Evolutionary conservation across 2,329 filamentous ascomycete genomes (phyloP), one percentile per base, ranked within the genome.

Genomic region (Diplodia mutila): DNA sequence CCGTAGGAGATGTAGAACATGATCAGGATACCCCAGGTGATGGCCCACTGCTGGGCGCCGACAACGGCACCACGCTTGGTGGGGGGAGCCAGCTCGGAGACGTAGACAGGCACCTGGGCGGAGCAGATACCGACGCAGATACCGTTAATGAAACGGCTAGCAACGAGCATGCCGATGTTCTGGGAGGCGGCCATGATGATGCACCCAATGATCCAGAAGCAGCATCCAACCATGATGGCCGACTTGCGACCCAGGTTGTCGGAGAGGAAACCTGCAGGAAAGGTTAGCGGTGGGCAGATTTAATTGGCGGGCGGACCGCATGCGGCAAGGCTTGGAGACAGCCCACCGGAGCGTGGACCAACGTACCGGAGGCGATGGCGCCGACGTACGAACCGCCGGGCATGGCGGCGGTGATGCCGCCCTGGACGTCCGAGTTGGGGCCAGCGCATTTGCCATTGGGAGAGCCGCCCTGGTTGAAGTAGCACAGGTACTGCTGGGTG

Each of bases 91-190:
- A 91, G 82, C 75, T 91, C 89, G 25, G 88, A 85, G 25, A 91
- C 85, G 74, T 91, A 91, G 37, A 91, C 88, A 3, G 89, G 88
- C 2, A 90, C 90, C 72, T 91, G 88, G 8, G 88, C 86, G 46
- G 87, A 89, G 70, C 87, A 88, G 72, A 93, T 92, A 69, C 91
- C 91, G 66, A 93, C 89, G 67, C 88, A 89, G 71, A 93, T 74
- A 51, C 91, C 91, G 70, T 90, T 89, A 76, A 93, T 86, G 70
- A 79, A 68, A 80, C 91, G 88, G 3, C 91, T 91, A 2, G 85
- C 85, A 69, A 91, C 87, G 21, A 94, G 84, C 89, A 93, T 92
- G 32, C 81, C 84, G 51, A 93, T 86, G 73, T 89, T 88, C 72
- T 90, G 85, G 1, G 90, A 77, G 1, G 88, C 86, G 59, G 85